Conservation (phyloP, 140 eudicot genomes). For the Oenanthe javanica region DNA sequence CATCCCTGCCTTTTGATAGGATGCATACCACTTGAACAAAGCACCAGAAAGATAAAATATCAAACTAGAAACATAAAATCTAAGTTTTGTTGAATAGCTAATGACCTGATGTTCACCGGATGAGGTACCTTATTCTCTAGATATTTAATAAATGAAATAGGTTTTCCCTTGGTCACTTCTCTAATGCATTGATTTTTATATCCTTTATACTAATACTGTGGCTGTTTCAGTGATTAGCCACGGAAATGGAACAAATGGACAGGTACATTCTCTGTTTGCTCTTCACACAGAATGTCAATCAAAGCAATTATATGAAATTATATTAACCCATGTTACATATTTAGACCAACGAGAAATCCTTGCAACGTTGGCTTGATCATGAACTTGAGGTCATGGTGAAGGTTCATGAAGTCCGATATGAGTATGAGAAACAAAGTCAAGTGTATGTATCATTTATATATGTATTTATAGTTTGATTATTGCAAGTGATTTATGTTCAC, state of each 20-base stretch:
- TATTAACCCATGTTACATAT: conserved; percentile 9
- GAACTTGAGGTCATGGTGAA: conserved; percentile 97
- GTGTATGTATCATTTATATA: conserved; percentile 56
- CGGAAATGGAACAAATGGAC: conserved; percentile 73
- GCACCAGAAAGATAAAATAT: background rate
- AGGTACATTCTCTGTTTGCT: conserved; percentile 35
- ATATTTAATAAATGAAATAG: background rate
- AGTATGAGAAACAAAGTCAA: conserved; percentile 96
- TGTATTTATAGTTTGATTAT: background rate
- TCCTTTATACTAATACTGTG: conserved; percentile 12
- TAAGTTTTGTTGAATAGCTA: background rate
- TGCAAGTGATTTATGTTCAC: background rate
- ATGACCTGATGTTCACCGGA: background rate
- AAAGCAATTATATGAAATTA: background rate
- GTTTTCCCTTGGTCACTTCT: background rate
- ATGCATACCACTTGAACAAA: background rate
- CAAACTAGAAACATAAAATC: background rate
- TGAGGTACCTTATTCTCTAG: background rate
- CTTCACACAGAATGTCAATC: conserved; percentile 3
- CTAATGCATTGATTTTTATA: conserved; percentile 5
- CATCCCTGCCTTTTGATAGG: background rate
- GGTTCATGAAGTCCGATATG: conserved; percentile 91
- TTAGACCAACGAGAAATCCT: conserved; percentile 83
- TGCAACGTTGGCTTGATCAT: conserved; percentile 97
- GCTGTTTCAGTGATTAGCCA: conserved; percentile 46